These are phyloP conservation scores for Marchantia paleacea DNA, from an alignment of 225 moss, liverwort and hornwort genomes.

Conservation along the genomic window DNA sequence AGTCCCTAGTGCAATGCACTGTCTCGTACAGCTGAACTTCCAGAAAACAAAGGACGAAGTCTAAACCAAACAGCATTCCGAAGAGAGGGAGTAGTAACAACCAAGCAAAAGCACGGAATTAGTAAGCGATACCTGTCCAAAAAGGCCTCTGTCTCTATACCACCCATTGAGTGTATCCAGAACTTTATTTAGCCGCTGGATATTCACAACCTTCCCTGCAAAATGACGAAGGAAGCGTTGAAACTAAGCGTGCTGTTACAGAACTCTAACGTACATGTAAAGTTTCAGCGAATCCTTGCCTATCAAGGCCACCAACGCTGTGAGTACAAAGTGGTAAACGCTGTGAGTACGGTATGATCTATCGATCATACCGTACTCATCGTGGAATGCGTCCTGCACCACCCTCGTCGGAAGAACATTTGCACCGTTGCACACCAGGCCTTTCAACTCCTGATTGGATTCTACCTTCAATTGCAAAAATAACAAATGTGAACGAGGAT, in stretches of 20 bases:
- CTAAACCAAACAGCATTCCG: not conserved
- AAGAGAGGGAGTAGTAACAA: not conserved
- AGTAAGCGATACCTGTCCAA: constrained; percentile 60
- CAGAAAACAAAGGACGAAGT: not conserved
- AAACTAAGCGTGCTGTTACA: not conserved
- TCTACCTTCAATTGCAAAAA: constrained; percentile 70
- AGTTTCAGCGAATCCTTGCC: not conserved
- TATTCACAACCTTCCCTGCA: constrained; percentile 98
- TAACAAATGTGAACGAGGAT: not conserved
- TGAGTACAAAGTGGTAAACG: not conserved
- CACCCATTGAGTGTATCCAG: constrained; percentile 93
- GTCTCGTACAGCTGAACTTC: not conserved
- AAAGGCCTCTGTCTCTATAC: constrained; percentile 94
- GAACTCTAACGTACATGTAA: not conserved
- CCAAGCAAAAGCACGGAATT: not conserved
- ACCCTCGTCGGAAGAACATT: constrained; percentile 93
- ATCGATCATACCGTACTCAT: constrained; percentile 68
- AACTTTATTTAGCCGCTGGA: constrained; percentile 85
- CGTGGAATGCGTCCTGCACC: constrained; percentile 75
- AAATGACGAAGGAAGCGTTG: not conserved
- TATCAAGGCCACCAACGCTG: not conserved
- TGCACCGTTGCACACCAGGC: constrained; percentile 88
- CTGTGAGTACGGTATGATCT: too few relatives aligned
- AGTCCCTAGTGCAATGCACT: not conserved
- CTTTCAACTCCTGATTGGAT: constrained; percentile 96